phyloP scores from a whole-genome alignment of 2,329 filamentous ascomycete species.

The Aplosporella prunicola region DNA sequence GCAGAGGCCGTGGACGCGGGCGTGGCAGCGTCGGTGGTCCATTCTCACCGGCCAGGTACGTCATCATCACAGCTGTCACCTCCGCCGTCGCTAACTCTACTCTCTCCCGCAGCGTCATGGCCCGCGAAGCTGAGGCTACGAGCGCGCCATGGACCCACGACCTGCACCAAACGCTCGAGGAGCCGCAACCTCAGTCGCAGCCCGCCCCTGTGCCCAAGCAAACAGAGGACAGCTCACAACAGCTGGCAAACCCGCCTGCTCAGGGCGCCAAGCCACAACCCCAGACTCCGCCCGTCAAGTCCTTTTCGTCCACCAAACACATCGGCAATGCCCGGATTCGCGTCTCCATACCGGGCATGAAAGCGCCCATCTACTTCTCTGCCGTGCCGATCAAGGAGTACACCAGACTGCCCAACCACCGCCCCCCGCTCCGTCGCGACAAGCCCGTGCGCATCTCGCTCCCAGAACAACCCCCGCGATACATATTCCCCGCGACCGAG shows the following conservation, averaged over 20 bases:
- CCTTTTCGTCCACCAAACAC: slow-evolving; percentile 71
- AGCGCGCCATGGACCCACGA: slow-evolving; percentile 85
- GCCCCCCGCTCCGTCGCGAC: slow-evolving; percentile 85
- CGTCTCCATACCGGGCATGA: slow-evolving; percentile 69
- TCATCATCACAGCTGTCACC: slow-evolving; percentile 6
- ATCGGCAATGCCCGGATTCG: slow-evolving; percentile 79
- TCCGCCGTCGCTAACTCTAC: slow-evolving; percentile 12
- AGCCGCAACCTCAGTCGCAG: slow-evolving; percentile 42
- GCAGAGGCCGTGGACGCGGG: slow-evolving; percentile 55
- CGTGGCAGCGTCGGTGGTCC: slow-evolving; percentile 48
- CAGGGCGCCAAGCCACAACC: slow-evolving; percentile 18
- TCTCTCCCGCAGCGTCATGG: slow-evolving; percentile 30
- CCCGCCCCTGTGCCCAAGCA: background rate
- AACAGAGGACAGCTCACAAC: background rate
- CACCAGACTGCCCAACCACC: slow-evolving; percentile 87
- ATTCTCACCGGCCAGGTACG: slow-evolving; percentile 53
- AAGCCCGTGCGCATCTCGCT: slow-evolving; percentile 93
- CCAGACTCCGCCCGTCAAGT: slow-evolving; percentile 16
- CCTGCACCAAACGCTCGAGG: slow-evolving; percentile 50
- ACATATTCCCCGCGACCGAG: slow-evolving; percentile 83
- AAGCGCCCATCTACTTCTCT: slow-evolving; percentile 59
- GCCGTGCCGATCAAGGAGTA: slow-evolving; percentile 80
- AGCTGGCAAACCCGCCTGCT: slow-evolving; percentile 10
- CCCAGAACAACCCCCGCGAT: slow-evolving; percentile 67
- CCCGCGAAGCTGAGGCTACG: slow-evolving; percentile 43